Evolutionary conservation across 2,329 filamentous ascomycete genomes (phyloP).

Genomic region (Graphium sp.): DNA sequence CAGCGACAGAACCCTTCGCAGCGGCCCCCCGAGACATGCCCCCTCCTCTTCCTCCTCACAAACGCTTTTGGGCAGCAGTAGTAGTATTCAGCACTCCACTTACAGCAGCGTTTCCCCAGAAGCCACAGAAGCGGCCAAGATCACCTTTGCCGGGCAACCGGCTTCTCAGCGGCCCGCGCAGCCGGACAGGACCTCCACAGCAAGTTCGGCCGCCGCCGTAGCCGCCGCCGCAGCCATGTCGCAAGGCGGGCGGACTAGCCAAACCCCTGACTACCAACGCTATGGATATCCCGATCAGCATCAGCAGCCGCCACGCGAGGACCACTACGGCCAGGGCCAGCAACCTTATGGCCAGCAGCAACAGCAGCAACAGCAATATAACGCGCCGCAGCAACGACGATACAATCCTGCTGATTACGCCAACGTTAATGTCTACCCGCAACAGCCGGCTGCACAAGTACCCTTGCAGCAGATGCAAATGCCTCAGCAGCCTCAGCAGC

Average conservation of each 20-base stretch:
- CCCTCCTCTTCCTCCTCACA: conserved; percentile 10
- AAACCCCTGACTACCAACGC: conserved; percentile 15
- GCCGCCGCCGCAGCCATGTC: conserved; percentile 44
- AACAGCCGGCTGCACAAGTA: conserved; percentile 16
- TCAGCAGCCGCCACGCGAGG: conserved; percentile 8
- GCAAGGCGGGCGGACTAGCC: conserved; percentile 16
- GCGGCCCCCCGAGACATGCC: conserved; percentile 16
- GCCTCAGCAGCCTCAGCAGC: conserved; percentile 17
- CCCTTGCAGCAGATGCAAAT: conserved; percentile 13
- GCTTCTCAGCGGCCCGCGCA: conserved; percentile 31
- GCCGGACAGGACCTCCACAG: conserved; percentile 32
- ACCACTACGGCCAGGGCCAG: conserved; percentile 15
- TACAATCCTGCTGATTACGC: conserved; percentile 72
- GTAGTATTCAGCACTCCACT: conserved; percentile 13
- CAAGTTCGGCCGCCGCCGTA: conserved; percentile 33
- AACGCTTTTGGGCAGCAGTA: conserved; percentile 6
- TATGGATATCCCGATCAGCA: conserved; percentile 1
- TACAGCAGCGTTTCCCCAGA: conserved; percentile 17
- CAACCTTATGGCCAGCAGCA: conserved; percentile 12
- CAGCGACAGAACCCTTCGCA: conserved; percentile 50
- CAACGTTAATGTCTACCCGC: conserved; percentile 34
- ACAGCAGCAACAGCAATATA: conserved; percentile 10
- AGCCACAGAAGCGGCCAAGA: conserved; percentile 46
- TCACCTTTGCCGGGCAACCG: conserved; percentile 38
- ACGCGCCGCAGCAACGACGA: conserved; percentile 22